Evolutionary conservation across 1,284 basidiomycete species (phyloP).

Genomic region (Filobasidium uniguttulatum): DNA sequence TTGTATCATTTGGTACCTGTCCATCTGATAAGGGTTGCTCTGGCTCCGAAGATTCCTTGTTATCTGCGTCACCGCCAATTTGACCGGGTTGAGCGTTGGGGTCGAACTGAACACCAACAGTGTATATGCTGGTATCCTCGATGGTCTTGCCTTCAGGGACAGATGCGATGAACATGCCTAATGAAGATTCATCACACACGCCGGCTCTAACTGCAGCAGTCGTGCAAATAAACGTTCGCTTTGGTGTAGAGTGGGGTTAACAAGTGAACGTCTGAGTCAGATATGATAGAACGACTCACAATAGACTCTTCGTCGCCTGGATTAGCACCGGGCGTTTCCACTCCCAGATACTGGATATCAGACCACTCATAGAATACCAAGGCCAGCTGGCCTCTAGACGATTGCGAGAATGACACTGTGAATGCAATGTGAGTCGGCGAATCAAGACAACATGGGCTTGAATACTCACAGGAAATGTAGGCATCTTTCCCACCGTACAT

Average conservation of each 20-base stretch:
- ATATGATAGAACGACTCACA: background rate
- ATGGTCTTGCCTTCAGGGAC: slow-evolving; percentile 48
- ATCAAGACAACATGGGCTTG: background rate
- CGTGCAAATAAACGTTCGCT: slow-evolving; percentile 81
- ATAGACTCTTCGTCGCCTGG: slow-evolving; percentile 4
- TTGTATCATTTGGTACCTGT: no score
- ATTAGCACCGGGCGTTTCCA: slow-evolving; percentile 27
- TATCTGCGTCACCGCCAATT: slow-evolving; percentile 15
- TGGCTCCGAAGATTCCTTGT: slow-evolving; percentile 13
- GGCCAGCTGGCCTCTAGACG: slow-evolving; percentile 74
- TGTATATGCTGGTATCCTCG: slow-evolving; percentile 48
- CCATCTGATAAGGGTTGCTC: no score
- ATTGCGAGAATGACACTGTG: slow-evolving; percentile 63
- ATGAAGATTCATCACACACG: slow-evolving; percentile 52
- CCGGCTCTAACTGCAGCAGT: slow-evolving; percentile 45
- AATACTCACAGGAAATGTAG: slow-evolving; percentile 63
- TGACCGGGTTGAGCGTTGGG: slow-evolving; percentile 15
- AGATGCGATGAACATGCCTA: slow-evolving; percentile 74
- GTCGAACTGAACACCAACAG: slow-evolving; percentile 35
- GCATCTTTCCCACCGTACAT: slow-evolving; percentile 76
- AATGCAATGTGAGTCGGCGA: background rate
- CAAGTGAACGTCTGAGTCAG: no score
- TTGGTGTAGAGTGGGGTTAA: slow-evolving; percentile 23
- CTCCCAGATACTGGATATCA: slow-evolving; percentile 73
- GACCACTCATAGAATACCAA: slow-evolving; percentile 92